Base-by-base conservation (phyloP, 371 early-diverging fungal species). In the Massospora cicadina region DNA sequence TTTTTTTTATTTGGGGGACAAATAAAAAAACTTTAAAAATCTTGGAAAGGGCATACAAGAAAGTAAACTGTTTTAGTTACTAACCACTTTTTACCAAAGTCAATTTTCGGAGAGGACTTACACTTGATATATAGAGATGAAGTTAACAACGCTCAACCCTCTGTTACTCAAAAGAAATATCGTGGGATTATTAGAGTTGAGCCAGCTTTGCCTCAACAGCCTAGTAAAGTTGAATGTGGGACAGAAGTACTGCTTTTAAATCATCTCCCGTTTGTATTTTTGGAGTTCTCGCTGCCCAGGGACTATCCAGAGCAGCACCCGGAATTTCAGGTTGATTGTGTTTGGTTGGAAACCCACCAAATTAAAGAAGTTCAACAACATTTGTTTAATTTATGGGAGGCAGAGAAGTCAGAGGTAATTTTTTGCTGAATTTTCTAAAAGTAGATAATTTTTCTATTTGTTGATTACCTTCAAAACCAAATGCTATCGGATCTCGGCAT, bases 361-460 rank as follows among this genome's bases (percentile, higher is more conserved):
- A 17, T 64, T n/a, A 33, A 25, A 7, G 26, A 13, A 53, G 26
- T 66, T 17, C 53, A 67, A 60, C 28, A 61, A 27, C 60, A 61
- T 58, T 31, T 70, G 28, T 21, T 55, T 26, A 24, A 43, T 23
- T 60, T 70, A 54, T 70, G 70, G 65, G 57, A 69, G 54, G 63
- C 55, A 59, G 65, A 65, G 29, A 33, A 33, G 27, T 58, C 60
- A 60, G 70, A 62, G 26, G 69, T 69, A 67, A 61, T 60, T 55
- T 3, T 63, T 54, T 23, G 24, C n/a, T 28, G 5, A 57, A 25
- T 43, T 13, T 55, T 55, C 32, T n/a, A 60, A 25, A 27, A 12
- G 26, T 60, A 70, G 70, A 62, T 69, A 25, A 54, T 69, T 23
- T 67, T 65, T 54, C 32, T 33, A 12, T 69, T 60, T 67, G 66